Conservation (phyloP, 208 protist species). For the Porcisia hertigi region DNA sequence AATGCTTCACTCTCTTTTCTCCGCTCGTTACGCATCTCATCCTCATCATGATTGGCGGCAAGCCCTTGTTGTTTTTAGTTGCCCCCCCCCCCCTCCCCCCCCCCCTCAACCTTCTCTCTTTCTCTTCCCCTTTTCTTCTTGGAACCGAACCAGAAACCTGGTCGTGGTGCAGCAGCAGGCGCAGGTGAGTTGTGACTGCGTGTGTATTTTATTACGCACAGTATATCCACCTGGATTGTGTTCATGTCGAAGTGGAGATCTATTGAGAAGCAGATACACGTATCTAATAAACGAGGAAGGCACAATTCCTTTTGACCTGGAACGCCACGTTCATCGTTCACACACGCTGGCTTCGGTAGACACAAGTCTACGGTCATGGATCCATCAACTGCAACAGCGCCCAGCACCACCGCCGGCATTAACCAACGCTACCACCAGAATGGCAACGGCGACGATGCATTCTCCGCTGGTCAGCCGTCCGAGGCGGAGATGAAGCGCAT, state of each 20-base stretch:
- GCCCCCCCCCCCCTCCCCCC: neutral
- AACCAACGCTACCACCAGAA: neutral
- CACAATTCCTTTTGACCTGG: too few relatives aligned
- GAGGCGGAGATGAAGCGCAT: conserved; percentile 44
- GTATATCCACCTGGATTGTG: too few relatives aligned
- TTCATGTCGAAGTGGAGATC: too few relatives aligned
- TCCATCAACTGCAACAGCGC: neutral
- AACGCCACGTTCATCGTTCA: too few relatives aligned
- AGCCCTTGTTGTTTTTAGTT: too few relatives aligned
- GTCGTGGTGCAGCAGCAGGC: too few relatives aligned
- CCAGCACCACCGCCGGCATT: neutral
- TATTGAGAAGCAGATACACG: too few relatives aligned
- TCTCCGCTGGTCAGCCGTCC: conserved; percentile 19
- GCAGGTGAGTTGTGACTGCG: neutral
- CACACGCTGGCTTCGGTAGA: neutral
- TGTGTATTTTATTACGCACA: neutral
- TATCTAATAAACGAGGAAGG: too few relatives aligned
- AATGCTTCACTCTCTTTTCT: too few relatives aligned
- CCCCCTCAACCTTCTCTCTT: neutral
- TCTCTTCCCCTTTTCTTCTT: neutral
- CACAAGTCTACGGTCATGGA: neutral
- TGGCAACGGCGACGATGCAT: neutral
- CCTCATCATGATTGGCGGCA: too few relatives aligned
- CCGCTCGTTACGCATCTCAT: too few relatives aligned
- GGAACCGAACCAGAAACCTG: too few relatives aligned